Base-by-base conservation (phyloP, 2,329 filamentous ascomycete species). In the Xenosphaeropsis pyriputrescens region DNA sequence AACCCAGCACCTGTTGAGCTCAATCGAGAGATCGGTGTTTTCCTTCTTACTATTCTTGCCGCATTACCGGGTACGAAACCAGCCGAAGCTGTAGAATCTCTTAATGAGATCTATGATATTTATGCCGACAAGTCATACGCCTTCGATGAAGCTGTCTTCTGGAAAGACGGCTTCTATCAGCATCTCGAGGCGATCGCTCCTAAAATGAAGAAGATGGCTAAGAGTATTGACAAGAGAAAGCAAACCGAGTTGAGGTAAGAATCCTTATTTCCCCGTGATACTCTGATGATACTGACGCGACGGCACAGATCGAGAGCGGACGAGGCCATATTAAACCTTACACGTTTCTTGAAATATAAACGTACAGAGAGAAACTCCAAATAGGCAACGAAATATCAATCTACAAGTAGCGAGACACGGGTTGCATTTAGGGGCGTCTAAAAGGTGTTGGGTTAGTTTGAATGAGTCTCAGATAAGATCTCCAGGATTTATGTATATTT, bases 51-150 rank as follows among this genome's bases (percentile, higher is more conserved):
- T 2, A 53, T 75, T 5, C 56, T 79, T 22, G 59, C 64, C 22
- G 55, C 56, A 8, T 57, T 71, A 14, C 70, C 73, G 5, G 58
- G 66, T 33, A 68, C 67, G 1, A 62, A 71, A 2, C 56, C 65
- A 2, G 75, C 73, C 2, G 72, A 79, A 34, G 63, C 64, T 5
- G 65, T 81, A 22, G 76, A 81, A 57, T 71, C 73, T 13, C 57
- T 81, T 32, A 73, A 80, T 55, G 73, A 79, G 53, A 44, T 82
- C 14, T 78, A 79, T 46, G 77, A 81, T 46, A 65, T 82, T 6
- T 82, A 81, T 55, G 70, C 66, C 18, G 72, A 81, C 50, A 72
- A 75, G 52, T 63, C 61, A 11, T 64, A 61, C 38, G 58, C 64
- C 9, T 76, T 68, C 50, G 77, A 81, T 50, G 61, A 59, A 40